Evolutionary conservation across 305 asterid genomes (phyloP).

Genomic region (Ruellia speciosa): DNA sequence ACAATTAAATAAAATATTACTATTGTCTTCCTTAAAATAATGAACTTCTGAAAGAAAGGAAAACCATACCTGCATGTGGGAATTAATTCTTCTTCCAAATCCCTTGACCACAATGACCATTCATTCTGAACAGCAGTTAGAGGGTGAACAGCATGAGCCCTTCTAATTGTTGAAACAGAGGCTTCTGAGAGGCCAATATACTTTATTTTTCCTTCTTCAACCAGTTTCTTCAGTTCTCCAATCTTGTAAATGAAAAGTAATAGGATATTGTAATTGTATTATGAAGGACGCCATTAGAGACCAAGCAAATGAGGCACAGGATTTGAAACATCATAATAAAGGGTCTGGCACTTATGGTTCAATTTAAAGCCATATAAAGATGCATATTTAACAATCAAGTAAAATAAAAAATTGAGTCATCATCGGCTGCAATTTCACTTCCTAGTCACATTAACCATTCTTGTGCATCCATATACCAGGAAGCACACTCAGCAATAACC

Average conservation of each 20-base stretch:
- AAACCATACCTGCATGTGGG: constrained; percentile 60
- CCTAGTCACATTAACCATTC: too few relatives aligned
- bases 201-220: constrained; percentile 71
- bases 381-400: too few relatives aligned
- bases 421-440: too few relatives aligned
- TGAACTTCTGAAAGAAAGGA: not conserved
- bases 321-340: too few relatives aligned
- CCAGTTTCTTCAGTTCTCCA: constrained; percentile 67
- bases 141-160: constrained; percentile 88
- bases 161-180: constrained; percentile 62
- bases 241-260: constrained; percentile 27
- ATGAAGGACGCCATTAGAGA: too few relatives aligned
- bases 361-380: too few relatives aligned
- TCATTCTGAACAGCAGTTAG: constrained; percentile 64
- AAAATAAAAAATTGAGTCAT: too few relatives aligned
- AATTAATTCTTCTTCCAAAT: constrained; percentile 55
- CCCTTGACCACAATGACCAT: constrained; percentile 82
- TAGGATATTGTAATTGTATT: too few relatives aligned
- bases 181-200: constrained; percentile 73
- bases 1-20: not conserved
- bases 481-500: too few relatives aligned
- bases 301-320: too few relatives aligned
- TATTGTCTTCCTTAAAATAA: not conserved
- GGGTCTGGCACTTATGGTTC: too few relatives aligned
- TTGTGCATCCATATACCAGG: too few relatives aligned